Evolutionary conservation across 1,284 basidiomycete genomes (phyloP), one percentile per base, ranked within the genome.

Genomic region (Coriolopsis trogii): DNA sequence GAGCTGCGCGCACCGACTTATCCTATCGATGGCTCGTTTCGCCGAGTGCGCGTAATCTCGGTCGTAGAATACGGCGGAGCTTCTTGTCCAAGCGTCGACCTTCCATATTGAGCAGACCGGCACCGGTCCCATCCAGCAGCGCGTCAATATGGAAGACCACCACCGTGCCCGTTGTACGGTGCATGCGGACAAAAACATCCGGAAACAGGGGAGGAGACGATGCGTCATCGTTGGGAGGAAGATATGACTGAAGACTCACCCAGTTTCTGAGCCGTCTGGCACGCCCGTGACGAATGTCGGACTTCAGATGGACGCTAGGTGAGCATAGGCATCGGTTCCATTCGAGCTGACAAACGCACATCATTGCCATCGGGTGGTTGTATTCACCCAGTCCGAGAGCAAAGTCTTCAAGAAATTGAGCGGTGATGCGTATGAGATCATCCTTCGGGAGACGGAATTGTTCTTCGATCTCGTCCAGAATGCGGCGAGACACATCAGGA

Each of bases 281-380:
- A 96, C 91, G 50, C 87, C 86, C 21, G 89, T 92, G 29, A 97
- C 91, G 70, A 92, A 98, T 13, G 91, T 89, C 10, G 94, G 94
- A 63, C 89, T 91, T 61, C 4, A 55, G 49, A 57, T 10, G 20
- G 55, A 28, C 8, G 16, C n/a, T 21, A 20, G 43, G 36, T 59
- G 36, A 36, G 44, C 26, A 33, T 2, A 34, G 16, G 36, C 30
- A 37, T 21, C n/a, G 6, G n/a, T 15, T 2, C 20, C 9, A 36
- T 8, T 4, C 16, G n/a, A 12, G 18, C 30, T 23, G 18, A n/a
- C n/a, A n/a, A n/a, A 67, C 81, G 55, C 61, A 89, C 89, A 96
- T 93, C 91, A 95, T 95, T 12, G 92, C 92, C 82, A 94, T 89
- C 43, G 89, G 76, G 46, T 89, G 80, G 36, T 84, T 84, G 71